phyloP scores from a whole-genome alignment of 441 rosid genomes.

The Erodium moschatum region DNA sequence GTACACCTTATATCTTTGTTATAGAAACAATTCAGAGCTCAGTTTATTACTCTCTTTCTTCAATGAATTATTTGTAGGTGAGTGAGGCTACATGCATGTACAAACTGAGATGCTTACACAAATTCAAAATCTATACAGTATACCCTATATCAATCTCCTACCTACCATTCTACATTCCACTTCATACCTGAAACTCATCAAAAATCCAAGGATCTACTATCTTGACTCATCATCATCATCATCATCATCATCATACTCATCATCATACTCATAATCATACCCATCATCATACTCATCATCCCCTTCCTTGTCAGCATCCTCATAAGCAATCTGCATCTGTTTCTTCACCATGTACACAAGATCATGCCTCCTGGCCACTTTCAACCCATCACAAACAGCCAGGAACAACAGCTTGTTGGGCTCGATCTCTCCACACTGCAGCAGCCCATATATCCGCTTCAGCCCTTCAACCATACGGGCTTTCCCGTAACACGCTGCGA shows the following conservation, averaged over 20 bases:
- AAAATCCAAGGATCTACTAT: neutral
- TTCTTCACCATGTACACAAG: conserved; percentile 55
- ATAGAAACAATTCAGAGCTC: neutral
- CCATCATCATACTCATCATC: neutral
- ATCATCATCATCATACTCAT: neutral
- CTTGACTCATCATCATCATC: too few species aligned
- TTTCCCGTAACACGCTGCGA: conserved; percentile 63
- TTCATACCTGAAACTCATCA: neutral
- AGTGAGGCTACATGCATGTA: neutral
- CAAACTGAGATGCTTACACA: conserved; percentile 6
- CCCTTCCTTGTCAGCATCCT: conserved; percentile 4
- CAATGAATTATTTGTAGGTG: too few species aligned
- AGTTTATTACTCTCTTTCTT: neutral
- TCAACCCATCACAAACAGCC: conserved; percentile 58
- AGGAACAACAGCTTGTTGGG: conserved; percentile 49
- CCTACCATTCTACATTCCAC: neutral
- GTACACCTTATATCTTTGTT: too few species aligned
- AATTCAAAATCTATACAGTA: neutral
- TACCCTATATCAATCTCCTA: neutral
- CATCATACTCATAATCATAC: neutral
- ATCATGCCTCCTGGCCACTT: conserved; percentile 49
- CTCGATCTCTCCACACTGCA: conserved; percentile 49
- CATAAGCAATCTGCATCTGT: conserved; percentile 55
- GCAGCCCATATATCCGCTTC: conserved; percentile 49
- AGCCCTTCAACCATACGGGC: conserved; percentile 82